These are phyloP conservation scores for Leccinellum albellum DNA, from an alignment of 768 basidiomycete genomes.

Conservation along the genomic window DNA sequence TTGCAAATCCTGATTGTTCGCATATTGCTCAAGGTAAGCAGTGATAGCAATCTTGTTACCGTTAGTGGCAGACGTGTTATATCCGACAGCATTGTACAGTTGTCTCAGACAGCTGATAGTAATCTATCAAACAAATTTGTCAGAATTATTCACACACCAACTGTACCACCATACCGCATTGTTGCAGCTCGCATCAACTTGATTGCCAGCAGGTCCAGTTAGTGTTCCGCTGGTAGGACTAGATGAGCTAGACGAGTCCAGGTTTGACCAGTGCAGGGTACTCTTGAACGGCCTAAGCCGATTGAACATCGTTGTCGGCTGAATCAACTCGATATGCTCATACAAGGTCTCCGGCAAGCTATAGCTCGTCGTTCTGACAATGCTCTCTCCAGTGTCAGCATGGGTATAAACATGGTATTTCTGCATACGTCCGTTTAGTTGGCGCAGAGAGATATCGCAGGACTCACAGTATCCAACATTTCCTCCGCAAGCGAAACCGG, in stretches of 20 bases:
- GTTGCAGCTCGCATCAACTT: constrained; percentile 48
- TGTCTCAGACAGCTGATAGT: constrained; percentile 53
- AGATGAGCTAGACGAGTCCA: neutral
- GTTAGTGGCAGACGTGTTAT: constrained; percentile 37
- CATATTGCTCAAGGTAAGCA: constrained; percentile 51
- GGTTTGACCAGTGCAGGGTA: constrained; percentile 34
- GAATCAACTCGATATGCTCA: constrained; percentile 61
- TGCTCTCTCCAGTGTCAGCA: constrained; percentile 44
- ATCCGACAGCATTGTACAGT: constrained; percentile 51
- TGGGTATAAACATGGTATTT: constrained; percentile 64
- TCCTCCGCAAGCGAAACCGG: constrained; percentile 59
- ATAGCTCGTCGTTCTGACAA: constrained; percentile 65
- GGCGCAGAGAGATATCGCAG: neutral
- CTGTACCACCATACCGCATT: constrained; percentile 17
- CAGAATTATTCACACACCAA: neutral
- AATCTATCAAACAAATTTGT: constrained; percentile 25
- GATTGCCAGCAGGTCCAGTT: constrained; percentile 32
- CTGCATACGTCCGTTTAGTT: constrained; percentile 29
- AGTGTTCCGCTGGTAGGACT: constrained; percentile 11
- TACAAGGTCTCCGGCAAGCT: constrained; percentile 59
- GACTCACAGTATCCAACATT: constrained; percentile 65
- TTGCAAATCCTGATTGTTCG: constrained; percentile 50
- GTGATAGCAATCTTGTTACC: constrained; percentile 53
- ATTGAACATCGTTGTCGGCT: constrained; percentile 69
- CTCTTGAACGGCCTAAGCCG: constrained; percentile 42